Percentiles rank a stretch among this genome's conserved stretches.
phyloP scores from a whole-genome alignment of 345 rosid genomes.

The Linum trigynum region DNA sequence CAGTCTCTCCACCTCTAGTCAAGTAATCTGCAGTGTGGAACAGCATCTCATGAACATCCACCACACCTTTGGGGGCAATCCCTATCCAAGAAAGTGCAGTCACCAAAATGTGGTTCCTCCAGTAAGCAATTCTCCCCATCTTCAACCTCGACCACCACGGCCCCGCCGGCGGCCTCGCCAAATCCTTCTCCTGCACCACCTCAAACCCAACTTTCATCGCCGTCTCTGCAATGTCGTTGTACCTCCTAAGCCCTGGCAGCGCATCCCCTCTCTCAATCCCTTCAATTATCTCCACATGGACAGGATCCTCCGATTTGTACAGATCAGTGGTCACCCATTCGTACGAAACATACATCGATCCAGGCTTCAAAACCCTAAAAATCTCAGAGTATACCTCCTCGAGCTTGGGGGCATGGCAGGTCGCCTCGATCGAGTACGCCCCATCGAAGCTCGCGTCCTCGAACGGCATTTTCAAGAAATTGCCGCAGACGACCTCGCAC shows the following conservation, averaged over 20 bases:
- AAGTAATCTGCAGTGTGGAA: constrained; percentile 3
- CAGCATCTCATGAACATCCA: constrained; percentile 5
- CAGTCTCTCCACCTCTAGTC: not conserved
- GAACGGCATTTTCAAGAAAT: constrained; percentile 1
- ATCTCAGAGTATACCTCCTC: constrained; percentile 5
- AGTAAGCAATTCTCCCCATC: constrained; percentile 3
- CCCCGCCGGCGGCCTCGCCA: not conserved
- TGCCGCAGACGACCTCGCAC: constrained; percentile 1
- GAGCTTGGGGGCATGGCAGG: constrained; percentile 3
- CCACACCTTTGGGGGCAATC: constrained; percentile 1
- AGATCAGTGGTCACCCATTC: constrained; percentile 2
- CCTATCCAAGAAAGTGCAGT: not conserved
- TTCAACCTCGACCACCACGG: constrained; percentile 2
- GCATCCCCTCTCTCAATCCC: constrained; percentile 6
- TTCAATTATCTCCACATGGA: not conserved
- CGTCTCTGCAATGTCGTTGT: constrained; percentile 4
- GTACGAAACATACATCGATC: not conserved
- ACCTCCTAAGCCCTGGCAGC: not conserved
- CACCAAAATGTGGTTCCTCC: constrained; percentile 3
- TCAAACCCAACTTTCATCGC: constrained; percentile 2
- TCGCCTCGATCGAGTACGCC: constrained; percentile 1
- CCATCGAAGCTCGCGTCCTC: not conserved
- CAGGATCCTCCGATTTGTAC: constrained; percentile 4
- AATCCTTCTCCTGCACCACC: constrained; percentile 1
- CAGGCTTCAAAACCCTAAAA: constrained; percentile 1